Evolutionary conservation across 2,329 filamentous ascomycete species (phyloP).

Genomic region (Emergomyces pasteurianus): DNA sequence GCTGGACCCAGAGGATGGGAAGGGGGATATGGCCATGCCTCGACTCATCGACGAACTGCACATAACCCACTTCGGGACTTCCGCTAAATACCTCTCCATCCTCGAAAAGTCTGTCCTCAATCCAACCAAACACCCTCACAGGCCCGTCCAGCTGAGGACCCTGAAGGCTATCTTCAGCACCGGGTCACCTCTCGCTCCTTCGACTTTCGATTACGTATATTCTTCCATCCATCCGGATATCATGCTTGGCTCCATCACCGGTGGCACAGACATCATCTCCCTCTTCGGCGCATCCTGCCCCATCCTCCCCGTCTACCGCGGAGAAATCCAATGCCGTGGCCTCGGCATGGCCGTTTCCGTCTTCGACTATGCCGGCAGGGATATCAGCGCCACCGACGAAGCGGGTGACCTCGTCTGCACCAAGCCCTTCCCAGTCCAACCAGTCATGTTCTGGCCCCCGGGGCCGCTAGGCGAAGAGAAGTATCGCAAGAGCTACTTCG

Average conservation of each 20-base stretch:
- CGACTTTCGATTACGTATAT: constrained; percentile 87
- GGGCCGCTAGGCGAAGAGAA: constrained; percentile 59
- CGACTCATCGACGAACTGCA: constrained; percentile 64
- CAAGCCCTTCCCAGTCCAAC: constrained; percentile 79
- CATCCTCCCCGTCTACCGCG: constrained; percentile 57
- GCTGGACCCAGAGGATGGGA: constrained; percentile 39
- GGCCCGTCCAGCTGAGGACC: constrained; percentile 29
- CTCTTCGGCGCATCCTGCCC: constrained; percentile 81
- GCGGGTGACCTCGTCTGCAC: constrained; percentile 83
- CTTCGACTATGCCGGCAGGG: constrained; percentile 45
- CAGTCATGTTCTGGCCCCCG: constrained; percentile 67
- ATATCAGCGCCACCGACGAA: constrained; percentile 50
- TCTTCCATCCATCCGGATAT: constrained; percentile 64
- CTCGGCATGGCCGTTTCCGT: constrained; percentile 63
- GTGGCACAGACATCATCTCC: constrained; percentile 92
- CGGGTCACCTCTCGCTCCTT: constrained; percentile 81
- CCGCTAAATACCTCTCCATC: constrained; percentile 81
- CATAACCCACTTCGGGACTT: constrained; percentile 91
- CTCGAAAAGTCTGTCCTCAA: constrained; percentile 66
- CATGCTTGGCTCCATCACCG: constrained; percentile 86
- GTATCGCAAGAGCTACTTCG: constrained; percentile 79
- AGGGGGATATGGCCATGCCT: constrained; percentile 71
- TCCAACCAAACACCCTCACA: constrained; percentile 42
- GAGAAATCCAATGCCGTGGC: constrained; percentile 66
- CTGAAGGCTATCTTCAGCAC: constrained; percentile 88